Base-by-base conservation (phyloP, 257 asterid species). In the Paulownia fortunei region DNA sequence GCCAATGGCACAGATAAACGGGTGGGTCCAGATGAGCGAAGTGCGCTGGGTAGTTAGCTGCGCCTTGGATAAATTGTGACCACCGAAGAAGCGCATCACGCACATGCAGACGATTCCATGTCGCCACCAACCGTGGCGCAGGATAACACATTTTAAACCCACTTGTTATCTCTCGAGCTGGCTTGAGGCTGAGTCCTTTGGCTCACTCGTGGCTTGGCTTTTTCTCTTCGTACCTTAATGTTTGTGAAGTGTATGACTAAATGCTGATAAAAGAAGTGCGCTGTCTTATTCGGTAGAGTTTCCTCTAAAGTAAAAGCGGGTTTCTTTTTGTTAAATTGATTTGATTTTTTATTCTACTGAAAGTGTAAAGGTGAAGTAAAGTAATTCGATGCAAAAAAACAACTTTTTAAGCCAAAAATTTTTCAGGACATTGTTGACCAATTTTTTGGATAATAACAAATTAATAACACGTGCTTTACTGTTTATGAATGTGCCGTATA, bases 41-140 rank as follows among this genome's bases (percentile, higher is more conserved):
- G 81, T 74, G 82, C 82, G 76, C 16, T 8, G 13, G 52, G 69
- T n/a, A n/a, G n/a, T n/a, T n/a, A n/a, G 37, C 55, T 46, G 60
- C 46, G 39, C 13, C 51, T 24, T 5, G 36, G 76, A 70, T n/a
- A n/a, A n/a, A n/a, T n/a, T n/a, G 60, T 26, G 80, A 79, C 86
- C 87, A 79, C 83, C 83, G 12, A 86, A 71, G 80, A 72, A 72
- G 79, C 84, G 84, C 87, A 84, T 86, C 80, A 55, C 59, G 84
- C 86, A 86, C 89, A 84, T 82, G 86, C 67, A 55, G 58, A 56
- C 61, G 81, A 82, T 76, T 49, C 85, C 79, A 36, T 64, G 70
- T 54, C 76, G 66, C 82, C 82, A 78, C 85, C 76, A 70, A 71
- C n/a, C 66, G 23, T 41, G 83, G 81, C 84, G 27, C 8, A 81